Base-by-base conservation (phyloP, 352 stramenopile species). In the Phytopythium litorale region DNA sequence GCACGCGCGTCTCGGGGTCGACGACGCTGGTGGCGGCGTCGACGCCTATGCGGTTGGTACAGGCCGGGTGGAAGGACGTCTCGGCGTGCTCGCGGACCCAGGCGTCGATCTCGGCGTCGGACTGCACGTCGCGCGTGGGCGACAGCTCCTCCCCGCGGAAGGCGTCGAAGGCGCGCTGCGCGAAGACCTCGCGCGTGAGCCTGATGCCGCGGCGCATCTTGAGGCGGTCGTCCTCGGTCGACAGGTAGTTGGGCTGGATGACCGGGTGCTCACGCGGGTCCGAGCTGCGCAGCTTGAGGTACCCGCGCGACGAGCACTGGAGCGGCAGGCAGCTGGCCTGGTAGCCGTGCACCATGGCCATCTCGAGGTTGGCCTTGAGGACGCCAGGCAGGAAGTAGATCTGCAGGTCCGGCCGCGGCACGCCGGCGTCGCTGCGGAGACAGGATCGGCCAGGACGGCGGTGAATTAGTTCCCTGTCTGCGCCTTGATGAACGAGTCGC, bases 331-430 rank as follows among this genome's bases (percentile, higher is more conserved):
- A 81, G 58, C 91, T 81, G 16, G 81, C 72, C 57, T 92, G 83
- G 62, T 89, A 87, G 7, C 79, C 84, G 58, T 92, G 84, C 37
- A 51, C 37, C 54, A 51, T 60, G 11, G 54, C 37, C 54, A 60
- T 40, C 12, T 51, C 54, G 21, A 60, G 54, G 54, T 60, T 60
- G 21, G n/a, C 38, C 23, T 71, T 69, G 30, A 97, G 68, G 3
- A 84, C 84, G 11, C 87, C 88, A 0, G 89, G 89, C 25, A 97
- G 66, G 63, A 97, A 97, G 54, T 97, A 88, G 54, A 94, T 95
- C 65, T 97, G 89, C 28, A 97, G 37, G 59, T 97, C 89, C 18
- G 89, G 89, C 30, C 91, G 80, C 38, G 72, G 71, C 67, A 95
- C 84, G 32, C 87, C 87, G 3, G 82, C 68, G 5, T 76, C 70